Evolutionary conservation across 176 grass and related monocot species (phyloP), one percentile per base, ranked within the genome.

Genomic region (Eragrostis curvula): DNA sequence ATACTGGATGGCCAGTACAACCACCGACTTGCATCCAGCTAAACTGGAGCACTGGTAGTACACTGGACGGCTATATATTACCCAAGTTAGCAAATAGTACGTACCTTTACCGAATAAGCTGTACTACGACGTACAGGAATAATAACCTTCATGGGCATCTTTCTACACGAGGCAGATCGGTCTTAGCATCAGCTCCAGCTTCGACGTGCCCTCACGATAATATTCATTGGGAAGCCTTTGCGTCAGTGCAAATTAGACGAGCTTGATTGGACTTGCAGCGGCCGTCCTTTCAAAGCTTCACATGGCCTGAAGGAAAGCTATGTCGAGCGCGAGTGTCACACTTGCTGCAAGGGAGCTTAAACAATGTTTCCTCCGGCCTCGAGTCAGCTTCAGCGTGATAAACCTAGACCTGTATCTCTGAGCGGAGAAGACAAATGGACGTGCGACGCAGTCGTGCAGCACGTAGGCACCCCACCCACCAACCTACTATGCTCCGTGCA

Each of bases 361-460:
- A 86, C 58, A 74, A 81, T 68, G 21, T 6, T 32, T 40, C 60
- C 27, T 52, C 7, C 18, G 0, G 46, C 44, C 30, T 53, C 48
- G 41, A 60, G 68, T 82, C 68, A 71, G 68, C 68, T 60, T 62
- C 55, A 25, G 68, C 16, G 39, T 46, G 56, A 57, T 44, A 72
- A 78, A 55, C 66, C 73, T 70, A 62, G 46, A 53, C 58, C 64
- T 69, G 78, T 48, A 56, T 69, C 78, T 28, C 78, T 7, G 8
- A 69, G 49, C 16, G 59, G 44, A 71, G 48, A 68, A 68, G 64
- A 80, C 78, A 80, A 77, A 18, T 20, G 44, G 87, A 81, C 87
- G 87, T 89, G 87, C 77, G 45, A 85, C 51, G 64, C 87, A 85
- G 77, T 89, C 39, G 32, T 44, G 76, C 62, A 77, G 65, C 86